Conservation (phyloP, 371 early-diverging fungal genomes). For the Syncephalastrum contaminatum region DNA sequence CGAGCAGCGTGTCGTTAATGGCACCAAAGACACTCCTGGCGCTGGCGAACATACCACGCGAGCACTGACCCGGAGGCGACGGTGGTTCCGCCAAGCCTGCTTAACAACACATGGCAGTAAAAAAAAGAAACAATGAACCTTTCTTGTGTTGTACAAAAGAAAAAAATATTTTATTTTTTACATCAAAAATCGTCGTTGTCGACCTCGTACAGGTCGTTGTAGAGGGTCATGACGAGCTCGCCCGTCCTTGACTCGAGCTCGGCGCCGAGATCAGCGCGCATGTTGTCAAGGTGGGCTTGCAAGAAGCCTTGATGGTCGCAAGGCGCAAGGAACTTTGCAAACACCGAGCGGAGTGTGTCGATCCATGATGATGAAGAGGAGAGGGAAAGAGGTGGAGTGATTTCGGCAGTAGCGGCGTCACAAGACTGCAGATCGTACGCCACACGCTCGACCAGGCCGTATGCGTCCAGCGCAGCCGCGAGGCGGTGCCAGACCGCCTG, state of each 20-base stretch:
- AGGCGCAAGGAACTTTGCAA: too few relatives aligned
- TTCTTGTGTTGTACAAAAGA: neutral
- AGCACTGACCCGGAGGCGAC: constrained; percentile 22
- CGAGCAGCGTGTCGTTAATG: too few relatives aligned
- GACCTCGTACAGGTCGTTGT: constrained; percentile 9
- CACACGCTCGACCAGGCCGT: constrained; percentile 10
- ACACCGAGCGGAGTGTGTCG: too few relatives aligned
- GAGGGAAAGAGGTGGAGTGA: neutral
- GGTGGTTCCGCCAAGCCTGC: constrained; percentile 23
- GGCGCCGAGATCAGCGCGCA: constrained; percentile 5
- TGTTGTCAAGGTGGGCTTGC: constrained; percentile 1
- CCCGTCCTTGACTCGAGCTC: constrained; percentile 14
- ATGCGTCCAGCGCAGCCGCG: constrained; percentile 5
- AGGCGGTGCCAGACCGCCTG: constrained; percentile 13
- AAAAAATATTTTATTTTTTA: neutral
- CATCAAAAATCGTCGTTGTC: too few relatives aligned
- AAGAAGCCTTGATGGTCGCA: constrained; percentile 4
- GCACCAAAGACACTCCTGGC: neutral
- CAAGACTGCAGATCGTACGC: constrained; percentile 8
- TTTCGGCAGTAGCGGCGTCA: constrained; percentile 4
- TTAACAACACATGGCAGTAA: too few relatives aligned
- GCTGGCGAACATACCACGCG: constrained; percentile 10
- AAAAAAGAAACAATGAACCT: constrained; percentile 1
- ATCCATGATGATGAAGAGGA: too few relatives aligned
- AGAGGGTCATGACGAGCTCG: constrained; percentile 18